Base-by-base conservation (phyloP, 805 yeast genomes). In the Sugiyamaella marilandica region DNA sequence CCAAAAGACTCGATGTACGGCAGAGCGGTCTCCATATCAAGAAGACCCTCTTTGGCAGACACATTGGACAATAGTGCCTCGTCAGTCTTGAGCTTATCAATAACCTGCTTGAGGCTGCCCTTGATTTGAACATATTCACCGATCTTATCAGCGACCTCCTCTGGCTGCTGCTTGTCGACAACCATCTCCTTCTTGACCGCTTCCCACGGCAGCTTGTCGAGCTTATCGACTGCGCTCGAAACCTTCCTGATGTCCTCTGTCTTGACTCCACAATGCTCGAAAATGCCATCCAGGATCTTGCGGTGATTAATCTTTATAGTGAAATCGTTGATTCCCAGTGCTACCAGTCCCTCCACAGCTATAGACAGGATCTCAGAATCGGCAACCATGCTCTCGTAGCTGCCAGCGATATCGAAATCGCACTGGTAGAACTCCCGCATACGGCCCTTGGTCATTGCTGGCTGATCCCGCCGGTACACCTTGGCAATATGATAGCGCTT, bases 391-490 rank as follows among this genome's bases (percentile, higher is more conserved):
- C 83, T 65, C 65, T 94, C 99, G 69, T 86, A 92, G 53, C 70
- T 71, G 50, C 99, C 99, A 19, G 99, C 99, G 65, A 94, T 77
- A 70, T 94, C 99, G 64, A 94, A 87, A 74, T 94, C 99, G 76
- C 99, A 94, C 74, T 94, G 99, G 71, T 94, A 94, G 66, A 94
- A 94, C 72, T 94, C 99, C 80, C 99, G 87, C 99, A 94, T 94
- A 73, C 99, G 82, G 56, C 99, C 99, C 73, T 94, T 94, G 49
- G 98, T 92, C 99, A 94, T 94, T 8, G 99, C 99, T 4, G 99
- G 99, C 73, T 94, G 99, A 69, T 94, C 99, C 73, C 99, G 86
- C 75, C 99, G 84, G 74, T 94, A 94, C 51, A 94, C 99, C 70
- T 94, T 94, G 62, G 99, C 99, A 59, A 94, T 88, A 73, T 94